Conservation (phyloP, 495 filamentous ascomycete species). For the Astrocystis sublimbata region DNA sequence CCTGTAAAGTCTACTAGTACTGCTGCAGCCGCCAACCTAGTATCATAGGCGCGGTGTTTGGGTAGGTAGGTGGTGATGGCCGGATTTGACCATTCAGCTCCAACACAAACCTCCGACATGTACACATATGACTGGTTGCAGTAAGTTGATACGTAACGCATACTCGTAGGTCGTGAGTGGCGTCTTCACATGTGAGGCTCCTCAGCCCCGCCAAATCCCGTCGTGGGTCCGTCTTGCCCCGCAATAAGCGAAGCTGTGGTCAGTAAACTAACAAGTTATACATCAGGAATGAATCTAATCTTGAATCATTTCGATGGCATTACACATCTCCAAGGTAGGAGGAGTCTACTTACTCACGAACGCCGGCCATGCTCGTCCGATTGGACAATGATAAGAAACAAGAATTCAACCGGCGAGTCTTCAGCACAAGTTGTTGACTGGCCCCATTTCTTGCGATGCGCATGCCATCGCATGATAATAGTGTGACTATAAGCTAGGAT, state of each 20-base stretch:
- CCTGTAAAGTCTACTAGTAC: not conserved
- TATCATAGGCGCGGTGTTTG: not conserved
- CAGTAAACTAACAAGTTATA: not conserved
- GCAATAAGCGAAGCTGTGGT: not conserved
- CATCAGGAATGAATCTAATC: not conserved
- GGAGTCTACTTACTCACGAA: not conserved
- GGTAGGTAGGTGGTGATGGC: too few species aligned
- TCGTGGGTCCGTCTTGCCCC: too few species aligned
- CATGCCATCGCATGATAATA: slow-evolving; percentile 12
- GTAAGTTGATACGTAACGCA: not conserved
- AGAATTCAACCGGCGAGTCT: not conserved
- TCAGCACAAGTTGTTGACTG: not conserved
- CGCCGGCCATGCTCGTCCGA: not conserved
- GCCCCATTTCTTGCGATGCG: not conserved
- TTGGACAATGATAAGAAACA: not conserved
- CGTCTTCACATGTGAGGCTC: slow-evolving; percentile 4
- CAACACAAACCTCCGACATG: too few species aligned
- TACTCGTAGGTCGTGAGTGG: not conserved
- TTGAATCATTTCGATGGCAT: not conserved
- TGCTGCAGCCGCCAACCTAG: too few species aligned
- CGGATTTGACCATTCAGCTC: too few species aligned
- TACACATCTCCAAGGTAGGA: too few species aligned
- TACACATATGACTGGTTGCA: too few species aligned
- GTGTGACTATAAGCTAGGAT: not conserved
- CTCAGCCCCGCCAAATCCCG: not conserved